Percentiles rank a stretch among this genome's conserved stretches.
These are phyloP conservation scores for Nymphaea thermarum DNA, from an alignment of 164 flowering plant genomes.

Conservation along the genomic window DNA sequence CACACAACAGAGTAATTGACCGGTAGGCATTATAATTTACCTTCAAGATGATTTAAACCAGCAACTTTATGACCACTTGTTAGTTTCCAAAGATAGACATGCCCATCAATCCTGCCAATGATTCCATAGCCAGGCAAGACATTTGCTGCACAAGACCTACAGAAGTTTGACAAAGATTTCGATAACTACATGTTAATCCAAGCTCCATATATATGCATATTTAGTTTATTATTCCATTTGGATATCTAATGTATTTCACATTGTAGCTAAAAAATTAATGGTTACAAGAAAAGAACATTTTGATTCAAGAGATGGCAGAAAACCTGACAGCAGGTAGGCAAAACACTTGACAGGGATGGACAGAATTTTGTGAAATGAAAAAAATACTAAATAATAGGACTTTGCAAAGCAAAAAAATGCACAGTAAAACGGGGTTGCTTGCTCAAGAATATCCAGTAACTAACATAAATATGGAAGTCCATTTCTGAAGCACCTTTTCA, in stretches of 20 bases:
- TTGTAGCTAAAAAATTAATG: too few relatives aligned
- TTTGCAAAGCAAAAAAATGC: too few relatives aligned
- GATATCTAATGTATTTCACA: too few relatives aligned
- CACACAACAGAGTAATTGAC: too few relatives aligned
- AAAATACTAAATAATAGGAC: too few relatives aligned
- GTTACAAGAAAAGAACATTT: too few relatives aligned
- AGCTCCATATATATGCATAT: neutral
- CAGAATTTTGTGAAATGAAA: too few relatives aligned
- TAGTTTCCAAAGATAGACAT: conserved; percentile 66
- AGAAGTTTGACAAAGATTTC: neutral
- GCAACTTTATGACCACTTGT: conserved; percentile 51
- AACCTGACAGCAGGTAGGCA: too few relatives aligned
- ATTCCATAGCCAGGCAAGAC: conserved; percentile 52
- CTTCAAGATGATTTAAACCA: conserved; percentile 41
- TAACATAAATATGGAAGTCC: neutral
- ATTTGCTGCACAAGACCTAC: conserved; percentile 54
- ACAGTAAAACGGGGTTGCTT: neutral
- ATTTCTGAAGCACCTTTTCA: neutral
- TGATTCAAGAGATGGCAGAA: too few relatives aligned
- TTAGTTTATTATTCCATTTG: too few relatives aligned
- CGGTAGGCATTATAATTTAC: conserved; percentile 22
- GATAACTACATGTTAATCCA: neutral
- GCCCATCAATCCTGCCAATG: conserved; percentile 61
- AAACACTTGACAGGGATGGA: too few relatives aligned
- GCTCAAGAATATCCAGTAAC: neutral